A percentile compares a stretch with the other conserved stretches of the same genome.
These are phyloP conservation scores for Hordeum marinum DNA, from an alignment of 176 grass and related monocot species.

Conservation along the genomic window DNA sequence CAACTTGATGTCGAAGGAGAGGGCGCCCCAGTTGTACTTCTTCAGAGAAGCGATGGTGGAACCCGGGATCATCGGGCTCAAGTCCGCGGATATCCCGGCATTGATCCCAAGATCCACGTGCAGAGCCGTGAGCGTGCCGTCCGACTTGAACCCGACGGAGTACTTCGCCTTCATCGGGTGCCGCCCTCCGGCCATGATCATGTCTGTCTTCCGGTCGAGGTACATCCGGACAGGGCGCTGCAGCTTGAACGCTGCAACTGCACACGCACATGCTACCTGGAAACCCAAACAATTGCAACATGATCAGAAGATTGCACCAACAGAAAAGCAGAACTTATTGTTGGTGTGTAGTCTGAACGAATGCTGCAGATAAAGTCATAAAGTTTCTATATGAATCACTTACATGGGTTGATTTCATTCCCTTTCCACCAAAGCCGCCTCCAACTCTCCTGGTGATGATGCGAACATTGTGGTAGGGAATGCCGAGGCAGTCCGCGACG, in stretches of 20 bases:
- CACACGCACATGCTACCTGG: slow-evolving; percentile 58
- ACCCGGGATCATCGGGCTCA: not conserved
- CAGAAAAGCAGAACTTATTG: not conserved
- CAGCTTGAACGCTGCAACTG: slow-evolving; percentile 56
- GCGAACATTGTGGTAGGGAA: slow-evolving; percentile 72
- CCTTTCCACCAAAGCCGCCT: slow-evolving; percentile 82
- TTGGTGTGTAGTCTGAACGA: no score
- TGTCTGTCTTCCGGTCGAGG: slow-evolving; percentile 76
- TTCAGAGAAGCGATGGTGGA: slow-evolving; percentile 46
- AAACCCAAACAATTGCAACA: not conserved
- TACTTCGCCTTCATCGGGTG: slow-evolving; percentile 75
- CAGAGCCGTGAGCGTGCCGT: slow-evolving; percentile 66
- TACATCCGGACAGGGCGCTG: slow-evolving; percentile 73
- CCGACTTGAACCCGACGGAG: slow-evolving; percentile 71
- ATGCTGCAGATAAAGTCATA: not conserved
- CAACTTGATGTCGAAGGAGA: slow-evolving; percentile 59
- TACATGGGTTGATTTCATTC: slow-evolving; percentile 36
- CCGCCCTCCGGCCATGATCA: slow-evolving; percentile 64
- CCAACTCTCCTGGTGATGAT: slow-evolving; percentile 76
- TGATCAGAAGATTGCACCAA: not conserved
- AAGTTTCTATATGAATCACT: not conserved
- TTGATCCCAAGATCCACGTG: slow-evolving; percentile 58
- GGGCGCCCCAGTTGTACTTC: slow-evolving; percentile 81
- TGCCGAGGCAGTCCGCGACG: slow-evolving; percentile 57
- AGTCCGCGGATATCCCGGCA: slow-evolving; percentile 49